These are phyloP conservation scores for Camelina hispida DNA, from an alignment of 345 rosid genomes.

Conservation along the genomic window DNA sequence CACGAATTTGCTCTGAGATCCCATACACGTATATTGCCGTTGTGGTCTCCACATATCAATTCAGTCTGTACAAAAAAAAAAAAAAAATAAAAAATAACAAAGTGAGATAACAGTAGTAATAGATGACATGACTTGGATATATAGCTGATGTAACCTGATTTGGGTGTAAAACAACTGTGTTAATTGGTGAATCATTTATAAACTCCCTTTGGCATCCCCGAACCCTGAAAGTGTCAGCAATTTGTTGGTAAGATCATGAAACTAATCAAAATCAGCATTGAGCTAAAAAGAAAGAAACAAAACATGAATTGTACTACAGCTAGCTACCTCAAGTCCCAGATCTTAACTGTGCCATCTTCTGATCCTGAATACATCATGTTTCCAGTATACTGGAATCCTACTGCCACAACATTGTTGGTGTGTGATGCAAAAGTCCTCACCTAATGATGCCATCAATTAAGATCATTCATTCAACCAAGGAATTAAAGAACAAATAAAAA, in stretches of 20 bases:
- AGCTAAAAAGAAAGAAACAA: neutral
- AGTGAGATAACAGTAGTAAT: neutral
- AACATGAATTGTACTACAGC: neutral
- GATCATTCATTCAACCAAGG: slow-evolving; percentile 11
- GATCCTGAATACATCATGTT: slow-evolving; percentile 98
- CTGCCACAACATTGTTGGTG: slow-evolving; percentile 92
- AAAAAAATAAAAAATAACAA: slow-evolving; percentile 1
- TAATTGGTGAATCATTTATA: slow-evolving; percentile 67
- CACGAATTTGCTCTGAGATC: slow-evolving; percentile 91
- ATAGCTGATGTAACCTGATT: slow-evolving; percentile 82
- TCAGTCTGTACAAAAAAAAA: slow-evolving; percentile 62
- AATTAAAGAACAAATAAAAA: neutral
- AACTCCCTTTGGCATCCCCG: slow-evolving; percentile 63
- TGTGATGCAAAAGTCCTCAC: slow-evolving; percentile 87
- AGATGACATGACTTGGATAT: neutral
- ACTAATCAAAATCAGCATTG: slow-evolving; percentile 13
- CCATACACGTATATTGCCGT: slow-evolving; percentile 94
- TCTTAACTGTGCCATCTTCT: slow-evolving; percentile 91
- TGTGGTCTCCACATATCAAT: slow-evolving; percentile 95
- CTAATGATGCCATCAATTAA: slow-evolving; percentile 41
- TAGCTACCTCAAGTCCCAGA: slow-evolving; percentile 88
- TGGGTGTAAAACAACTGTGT: slow-evolving; percentile 92
- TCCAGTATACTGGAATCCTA: slow-evolving; percentile 92
- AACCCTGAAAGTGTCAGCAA: slow-evolving; percentile 52
- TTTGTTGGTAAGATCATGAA: neutral